These are phyloP conservation scores for Aphanomyces cochlioides DNA, from an alignment of 352 stramenopile genomes.

Conservation along the genomic window DNA sequence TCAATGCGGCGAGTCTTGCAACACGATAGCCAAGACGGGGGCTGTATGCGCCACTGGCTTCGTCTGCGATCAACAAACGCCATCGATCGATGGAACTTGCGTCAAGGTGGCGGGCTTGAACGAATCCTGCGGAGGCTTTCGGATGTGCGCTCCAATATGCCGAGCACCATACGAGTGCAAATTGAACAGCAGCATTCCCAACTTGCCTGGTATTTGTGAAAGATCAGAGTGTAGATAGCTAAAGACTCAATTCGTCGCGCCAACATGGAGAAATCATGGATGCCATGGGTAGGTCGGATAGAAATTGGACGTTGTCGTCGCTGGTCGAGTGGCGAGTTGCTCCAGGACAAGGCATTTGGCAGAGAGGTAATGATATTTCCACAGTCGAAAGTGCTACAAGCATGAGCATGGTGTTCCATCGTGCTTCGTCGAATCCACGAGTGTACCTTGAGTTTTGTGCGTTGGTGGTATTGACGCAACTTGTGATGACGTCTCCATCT, in stretches of 20 bases:
- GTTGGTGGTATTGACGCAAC: not conserved
- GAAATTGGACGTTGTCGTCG: too few species aligned
- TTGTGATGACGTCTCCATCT: not conserved
- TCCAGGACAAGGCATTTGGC: not conserved
- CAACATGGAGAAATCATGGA: too few species aligned
- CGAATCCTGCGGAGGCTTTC: not conserved
- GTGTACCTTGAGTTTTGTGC: not conserved
- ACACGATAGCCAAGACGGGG: too few species aligned
- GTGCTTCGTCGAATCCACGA: not conserved
- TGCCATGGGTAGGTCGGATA: too few species aligned
- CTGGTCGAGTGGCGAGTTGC: not conserved
- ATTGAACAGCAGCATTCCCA: not conserved
- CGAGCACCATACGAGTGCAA: not conserved
- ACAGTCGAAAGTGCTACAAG: not conserved
- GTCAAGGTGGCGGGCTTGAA: not conserved
- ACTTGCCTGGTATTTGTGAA: constrained; percentile 3
- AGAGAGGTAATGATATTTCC: constrained; percentile 4
- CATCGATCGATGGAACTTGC: not conserved
- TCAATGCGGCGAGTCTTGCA: too few species aligned
- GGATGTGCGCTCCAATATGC: not conserved
- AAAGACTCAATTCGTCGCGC: too few species aligned
- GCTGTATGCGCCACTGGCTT: too few species aligned
- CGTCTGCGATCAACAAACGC: too few species aligned
- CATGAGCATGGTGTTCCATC: not conserved
- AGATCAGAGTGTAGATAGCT: too few species aligned